Evolutionary conservation across 75 land plant species (phyloP).

Genomic region (Cryptomeria japonica): DNA sequence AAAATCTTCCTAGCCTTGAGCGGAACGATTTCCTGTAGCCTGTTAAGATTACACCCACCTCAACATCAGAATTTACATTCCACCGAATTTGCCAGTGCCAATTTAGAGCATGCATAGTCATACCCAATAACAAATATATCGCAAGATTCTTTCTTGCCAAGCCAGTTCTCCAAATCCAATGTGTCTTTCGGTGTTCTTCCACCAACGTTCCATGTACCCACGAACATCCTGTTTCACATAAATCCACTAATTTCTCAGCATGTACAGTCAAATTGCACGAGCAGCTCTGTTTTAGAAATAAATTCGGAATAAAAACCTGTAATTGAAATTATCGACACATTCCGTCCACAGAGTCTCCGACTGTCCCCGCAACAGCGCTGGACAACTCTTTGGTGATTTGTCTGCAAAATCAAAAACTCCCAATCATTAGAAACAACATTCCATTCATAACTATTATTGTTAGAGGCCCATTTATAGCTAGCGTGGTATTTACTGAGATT

Average conservation of each 20-base stretch:
- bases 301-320: background rate
- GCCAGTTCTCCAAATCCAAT: conserved; percentile 51
- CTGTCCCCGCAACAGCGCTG: background rate
- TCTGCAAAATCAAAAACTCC: background rate
- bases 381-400: background rate
- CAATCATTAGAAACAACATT: background rate
- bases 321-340: background rate
- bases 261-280: background rate
- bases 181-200: conserved; percentile 51
- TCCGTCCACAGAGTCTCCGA: background rate
- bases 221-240: conserved; percentile 45
- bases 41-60: conserved; percentile 14
- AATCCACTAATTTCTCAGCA: background rate
- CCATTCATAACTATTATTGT: background rate
- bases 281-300: background rate
- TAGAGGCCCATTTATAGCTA: background rate
- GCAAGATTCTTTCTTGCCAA: conserved; percentile 9
- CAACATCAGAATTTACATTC: background rate
- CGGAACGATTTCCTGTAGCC: conserved; percentile 92
- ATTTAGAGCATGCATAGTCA: no score
- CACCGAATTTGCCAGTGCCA: no score
- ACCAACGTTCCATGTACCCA: conserved; percentile 86
- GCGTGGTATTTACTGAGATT: background rate
- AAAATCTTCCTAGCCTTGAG: conserved; percentile 76
- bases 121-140: conserved; percentile 82